Base-by-base conservation (phyloP, 169 alveolate genomes). In the Cryptosporidium ubiquitum region DNA sequence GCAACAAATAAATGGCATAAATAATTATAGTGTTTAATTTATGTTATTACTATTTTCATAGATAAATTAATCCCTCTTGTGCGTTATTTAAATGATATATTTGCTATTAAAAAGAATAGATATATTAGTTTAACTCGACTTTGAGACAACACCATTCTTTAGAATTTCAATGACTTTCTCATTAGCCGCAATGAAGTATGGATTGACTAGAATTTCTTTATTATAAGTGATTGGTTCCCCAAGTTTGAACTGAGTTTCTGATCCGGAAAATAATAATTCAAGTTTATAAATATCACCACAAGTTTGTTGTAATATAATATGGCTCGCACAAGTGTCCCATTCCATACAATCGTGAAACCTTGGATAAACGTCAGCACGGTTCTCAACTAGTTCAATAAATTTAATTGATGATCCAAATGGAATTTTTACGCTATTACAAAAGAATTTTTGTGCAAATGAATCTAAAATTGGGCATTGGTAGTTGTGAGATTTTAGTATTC, bases 281-380 rank as follows among this genome's bases (percentile, higher is more conserved):
- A 20, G 60, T 26, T 61, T 10, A 40, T 79, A 79, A 26, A 79
- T 79, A 26, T 79, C 89, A 7, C 94, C 93, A 14, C 94, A 91
- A 14, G 92, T 86, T 18, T 74, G 91, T 0, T 49, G 29, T 18
- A 89, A 20, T 1, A 92, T 70, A 12, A 86, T 86, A 47, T 89
- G 94, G 35, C 93, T 84, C 5, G 94, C 94, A 85, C 94, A 92
- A 12, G 93, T 86, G 29, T 92, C 94, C 94, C 94, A 92, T 68
- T 92, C 94, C 84, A 91, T 73, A 52, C 93, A 85, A 33, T 61
- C 91, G 4, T 86, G 84, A 40, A 86, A 84, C 42, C 94, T 85
- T 5, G 94, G 94, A 51, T 92, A 92, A 14, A 92, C 52, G 26
- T 86, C 73, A 0, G 92, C 93, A 26, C 52, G 75, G 1, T 85